Base-by-base conservation (phyloP, 805 yeast genomes). In the Metschnikowia anglica region DNA sequence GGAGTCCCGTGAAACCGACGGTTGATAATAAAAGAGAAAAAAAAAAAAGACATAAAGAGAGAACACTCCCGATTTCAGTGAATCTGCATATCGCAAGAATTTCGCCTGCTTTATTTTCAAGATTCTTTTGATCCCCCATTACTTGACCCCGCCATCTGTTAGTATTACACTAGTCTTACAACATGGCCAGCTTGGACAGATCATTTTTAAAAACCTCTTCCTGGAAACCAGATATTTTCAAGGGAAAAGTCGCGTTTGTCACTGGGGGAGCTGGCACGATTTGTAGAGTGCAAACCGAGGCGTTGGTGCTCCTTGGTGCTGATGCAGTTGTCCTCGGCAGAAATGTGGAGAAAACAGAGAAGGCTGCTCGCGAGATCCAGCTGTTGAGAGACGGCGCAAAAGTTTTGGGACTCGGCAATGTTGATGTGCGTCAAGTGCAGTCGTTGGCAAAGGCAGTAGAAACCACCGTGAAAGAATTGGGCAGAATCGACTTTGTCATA, bases 241-340 rank as follows among this genome's bases (percentile, higher is more conserved):
- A 80, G 44, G 95, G 85, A 11, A 89, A 89, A 61, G 96, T 88
- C 2, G 93, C 81, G 4, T 85, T 90, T 52, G 87, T 88, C 39
- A 91, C 98, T 1, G 98, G 98, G 5, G 97, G 97, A 11, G 93
- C 97, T 2, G 97, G 97, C 10, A 81, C 96, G n/a, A 90, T 91
- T 42, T 90, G 97, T 63, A 72, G 93, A 36, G 91, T 85, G 5
- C 97, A 90, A 62, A 79, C 85, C 0, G 95, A 87, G 60, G 96
- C 96, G 0, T 51, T 91, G 65, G 84, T 88, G 2, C 65, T 79
- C 13, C 68, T 91, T 9, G 98, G 98, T 4, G 93, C 96, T 41
- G 73, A 87, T 56, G 96, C 95, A 12, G 86, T 86, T 4, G 84
- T 91, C 33, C 62, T 91, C 21, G 97, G 98, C 2, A 77, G 97